Evolutionary conservation across 371 early-diverging fungal species (phyloP).

Genomic region (Saksenaea vasiformis): DNA sequence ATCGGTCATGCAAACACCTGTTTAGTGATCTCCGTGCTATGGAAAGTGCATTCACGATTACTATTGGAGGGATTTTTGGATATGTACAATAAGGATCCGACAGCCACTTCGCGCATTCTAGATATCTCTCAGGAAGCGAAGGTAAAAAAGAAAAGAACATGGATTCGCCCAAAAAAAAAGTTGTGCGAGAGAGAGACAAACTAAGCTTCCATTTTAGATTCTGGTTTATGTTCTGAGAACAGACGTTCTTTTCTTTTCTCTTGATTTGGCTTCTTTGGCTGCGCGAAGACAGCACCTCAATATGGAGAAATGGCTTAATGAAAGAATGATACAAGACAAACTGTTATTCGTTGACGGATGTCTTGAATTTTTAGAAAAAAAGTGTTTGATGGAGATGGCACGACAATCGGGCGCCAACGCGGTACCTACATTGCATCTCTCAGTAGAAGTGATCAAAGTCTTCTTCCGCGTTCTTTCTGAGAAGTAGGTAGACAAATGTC

Average conservation of each 20-base stretch:
- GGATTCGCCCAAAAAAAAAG: not conserved
- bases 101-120: constrained; percentile 71
- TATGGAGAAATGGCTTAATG: constrained; percentile 85
- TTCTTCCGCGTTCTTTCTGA: constrained; percentile 70
- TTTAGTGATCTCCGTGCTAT: constrained; percentile 74
- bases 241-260: constrained; percentile 69
- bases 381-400: constrained; percentile 58
- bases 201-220: constrained; percentile 46
- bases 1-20: constrained; percentile 73
- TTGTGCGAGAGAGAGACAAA: not conserved
- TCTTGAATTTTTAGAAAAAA: constrained; percentile 75
- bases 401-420: constrained; percentile 33
- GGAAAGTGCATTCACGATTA: constrained; percentile 67
- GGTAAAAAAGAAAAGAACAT: constrained; percentile 37
- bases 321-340: constrained; percentile 63
- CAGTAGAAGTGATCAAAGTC: constrained; percentile 67
- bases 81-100: constrained; percentile 75
- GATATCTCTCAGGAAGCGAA: constrained; percentile 84
- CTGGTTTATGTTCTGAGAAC: constrained; percentile 70
- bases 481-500: constrained; percentile 33
- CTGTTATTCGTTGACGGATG: constrained; percentile 70
- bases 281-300: constrained; percentile 80
- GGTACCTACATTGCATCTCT: constrained; percentile 56
- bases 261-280: constrained; percentile 86
- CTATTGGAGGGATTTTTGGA: constrained; percentile 72